A percentile compares a stretch with the other conserved stretches of the same genome.
These are phyloP conservation scores for Endoconidiophora polonica DNA, from an alignment of 2,329 filamentous ascomycete genomes.

Conservation along the genomic window DNA sequence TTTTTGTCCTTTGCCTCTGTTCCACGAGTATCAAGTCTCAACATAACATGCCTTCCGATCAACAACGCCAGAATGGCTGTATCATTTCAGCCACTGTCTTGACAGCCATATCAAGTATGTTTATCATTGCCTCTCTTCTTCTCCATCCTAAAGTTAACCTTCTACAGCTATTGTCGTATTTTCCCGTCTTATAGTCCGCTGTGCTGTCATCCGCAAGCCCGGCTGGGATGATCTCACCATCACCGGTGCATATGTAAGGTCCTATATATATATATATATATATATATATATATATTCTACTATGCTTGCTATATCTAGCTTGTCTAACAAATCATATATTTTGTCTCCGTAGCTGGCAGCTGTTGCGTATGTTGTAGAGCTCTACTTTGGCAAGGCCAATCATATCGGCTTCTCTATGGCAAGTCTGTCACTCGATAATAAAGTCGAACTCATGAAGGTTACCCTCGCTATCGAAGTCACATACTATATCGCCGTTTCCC, in stretches of 20 bases:
- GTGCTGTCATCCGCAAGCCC: constrained; percentile 14
- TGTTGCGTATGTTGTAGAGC: constrained; percentile 15
- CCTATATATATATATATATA: background rate
- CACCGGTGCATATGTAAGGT: constrained; percentile 12
- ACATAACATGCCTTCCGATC: constrained; percentile 14
- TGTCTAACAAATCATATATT: background rate
- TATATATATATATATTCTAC: background rate
- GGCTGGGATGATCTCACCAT: constrained; percentile 16
- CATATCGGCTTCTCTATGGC: constrained; percentile 15
- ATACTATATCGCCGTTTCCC: constrained; percentile 25
- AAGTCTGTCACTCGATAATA: constrained; percentile 14
- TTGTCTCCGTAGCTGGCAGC: background rate
- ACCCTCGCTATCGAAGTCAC: constrained; percentile 24
- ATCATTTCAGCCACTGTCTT: constrained; percentile 14
- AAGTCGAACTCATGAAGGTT: constrained; percentile 14
- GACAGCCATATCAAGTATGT: constrained; percentile 14
- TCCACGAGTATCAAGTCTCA: too few relatives aligned
- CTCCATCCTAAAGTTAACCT: background rate
- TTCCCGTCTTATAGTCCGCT: constrained; percentile 13
- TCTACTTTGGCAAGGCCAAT: constrained; percentile 15
- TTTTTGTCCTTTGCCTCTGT: background rate
- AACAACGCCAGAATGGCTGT: constrained; percentile 15
- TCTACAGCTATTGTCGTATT: constrained; percentile 13
- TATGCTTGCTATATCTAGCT: background rate
- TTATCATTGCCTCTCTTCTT: background rate